These are phyloP conservation scores for Colletotrichum destructivum DNA, from an alignment of 2,329 filamentous ascomycete species.

Conservation along the genomic window DNA sequence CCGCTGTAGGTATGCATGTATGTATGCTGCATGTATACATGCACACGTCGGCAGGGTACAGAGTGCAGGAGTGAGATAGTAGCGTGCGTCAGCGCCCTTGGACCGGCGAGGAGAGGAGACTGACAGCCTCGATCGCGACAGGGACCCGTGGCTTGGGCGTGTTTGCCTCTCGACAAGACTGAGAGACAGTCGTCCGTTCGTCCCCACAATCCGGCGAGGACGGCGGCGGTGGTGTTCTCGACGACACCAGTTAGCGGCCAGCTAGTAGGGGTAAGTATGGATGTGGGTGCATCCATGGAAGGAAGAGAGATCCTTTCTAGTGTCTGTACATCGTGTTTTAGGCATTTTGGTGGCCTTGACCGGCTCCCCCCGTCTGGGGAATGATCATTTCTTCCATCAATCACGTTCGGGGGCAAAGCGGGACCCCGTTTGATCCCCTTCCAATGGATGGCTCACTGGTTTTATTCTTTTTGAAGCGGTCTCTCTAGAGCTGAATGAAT, in stretches of 20 bases:
- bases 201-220: neutral
- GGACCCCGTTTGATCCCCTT: neutral
- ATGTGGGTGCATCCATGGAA: neutral
- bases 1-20: neutral
- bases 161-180: neutral
- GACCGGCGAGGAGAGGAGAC: neutral
- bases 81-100: neutral
- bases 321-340: neutral
- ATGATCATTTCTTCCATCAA: constrained; percentile 38
- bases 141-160: neutral
- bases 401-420: constrained; percentile 15
- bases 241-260: too few species aligned
- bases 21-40: too few species aligned
- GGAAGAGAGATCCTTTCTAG: neutral
- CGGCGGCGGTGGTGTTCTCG: neutral
- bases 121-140: neutral
- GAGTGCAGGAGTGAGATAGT: neutral
- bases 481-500: neutral
- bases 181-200: neutral
- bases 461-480: neutral
- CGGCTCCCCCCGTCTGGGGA: constrained; percentile 13
- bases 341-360: neutral
- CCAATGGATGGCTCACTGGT: too few species aligned
- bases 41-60: neutral
- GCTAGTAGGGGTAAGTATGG: neutral